These are phyloP conservation scores for Amaranthus cruentus DNA, from an alignment of 148 eudicot species.

Conservation along the genomic window DNA sequence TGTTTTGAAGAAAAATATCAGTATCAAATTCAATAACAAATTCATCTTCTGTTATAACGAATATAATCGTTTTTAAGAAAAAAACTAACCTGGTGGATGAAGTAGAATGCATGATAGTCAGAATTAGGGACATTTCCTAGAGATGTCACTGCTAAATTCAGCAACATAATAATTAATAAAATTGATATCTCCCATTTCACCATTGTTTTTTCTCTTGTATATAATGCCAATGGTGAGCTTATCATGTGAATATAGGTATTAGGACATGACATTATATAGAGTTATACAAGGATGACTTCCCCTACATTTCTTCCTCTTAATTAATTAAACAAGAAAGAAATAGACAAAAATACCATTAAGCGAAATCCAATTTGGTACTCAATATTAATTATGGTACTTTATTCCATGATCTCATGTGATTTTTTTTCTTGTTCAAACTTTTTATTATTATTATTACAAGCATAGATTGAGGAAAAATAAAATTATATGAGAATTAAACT, in stretches of 20 bases:
- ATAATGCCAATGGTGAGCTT: not conserved
- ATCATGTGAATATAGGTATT: too few species aligned
- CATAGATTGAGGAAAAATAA: too few species aligned
- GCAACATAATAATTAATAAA: not conserved
- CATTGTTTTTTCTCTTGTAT: not conserved
- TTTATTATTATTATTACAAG: too few species aligned
- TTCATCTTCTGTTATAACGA: not conserved
- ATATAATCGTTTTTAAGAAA: not conserved
- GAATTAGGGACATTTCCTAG: constrained; percentile 7
- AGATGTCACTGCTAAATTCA: constrained; percentile 5
- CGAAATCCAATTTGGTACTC: too few species aligned
- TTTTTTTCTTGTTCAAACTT: not conserved
- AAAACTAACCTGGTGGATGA: constrained; percentile 11
- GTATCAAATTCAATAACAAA: not conserved
- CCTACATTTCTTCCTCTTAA: too few species aligned
- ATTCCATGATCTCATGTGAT: not conserved
- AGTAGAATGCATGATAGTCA: constrained; percentile 15
- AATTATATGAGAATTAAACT: too few species aligned
- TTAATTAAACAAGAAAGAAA: too few species aligned
- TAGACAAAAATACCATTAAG: too few species aligned
- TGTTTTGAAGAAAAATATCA: too few species aligned
- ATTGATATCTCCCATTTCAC: not conserved
- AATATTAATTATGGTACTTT: too few species aligned
- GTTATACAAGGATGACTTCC: too few species aligned
- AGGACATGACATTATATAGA: too few species aligned